Conservation (phyloP, 1,284 basidiomycete species). For the Leccinum cinnamomeum region DNA sequence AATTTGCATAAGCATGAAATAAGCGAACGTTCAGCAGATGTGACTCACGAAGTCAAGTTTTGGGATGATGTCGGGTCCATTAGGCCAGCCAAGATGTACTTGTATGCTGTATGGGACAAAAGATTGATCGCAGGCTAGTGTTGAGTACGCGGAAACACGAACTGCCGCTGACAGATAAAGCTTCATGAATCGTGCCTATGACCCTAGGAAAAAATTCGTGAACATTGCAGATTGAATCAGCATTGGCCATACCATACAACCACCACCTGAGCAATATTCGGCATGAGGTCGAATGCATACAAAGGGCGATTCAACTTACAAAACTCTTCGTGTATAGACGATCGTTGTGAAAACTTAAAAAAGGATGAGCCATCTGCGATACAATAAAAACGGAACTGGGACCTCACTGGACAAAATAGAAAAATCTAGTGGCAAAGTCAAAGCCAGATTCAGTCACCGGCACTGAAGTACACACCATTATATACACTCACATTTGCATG, state of each 20-base stretch:
- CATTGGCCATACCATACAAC: neutral
- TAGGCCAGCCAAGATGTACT: neutral
- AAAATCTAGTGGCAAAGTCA: neutral
- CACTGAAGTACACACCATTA: neutral
- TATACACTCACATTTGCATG: neutral
- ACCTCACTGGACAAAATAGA: constrained; percentile 8
- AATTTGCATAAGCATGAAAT: neutral
- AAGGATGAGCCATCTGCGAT: neutral
- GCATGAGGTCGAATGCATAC: neutral
- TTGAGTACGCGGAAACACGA: neutral
- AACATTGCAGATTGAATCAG: neutral
- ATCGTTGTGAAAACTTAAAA: constrained; percentile 13
- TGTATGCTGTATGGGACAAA: neutral
- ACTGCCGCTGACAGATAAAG: neutral
- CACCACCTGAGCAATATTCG: neutral
- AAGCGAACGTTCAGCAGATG: neutral
- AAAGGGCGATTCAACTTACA: neutral
- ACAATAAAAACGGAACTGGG: neutral
- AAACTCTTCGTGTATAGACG: constrained; percentile 7
- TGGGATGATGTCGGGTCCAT: neutral
- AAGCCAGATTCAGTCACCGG: neutral
- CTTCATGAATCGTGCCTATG: neutral
- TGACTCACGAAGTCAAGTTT: neutral
- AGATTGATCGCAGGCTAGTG: neutral
- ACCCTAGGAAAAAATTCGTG: constrained; percentile 4